These are phyloP conservation scores for Trypanosoma mega DNA, from an alignment of 208 protist species.

Conservation along the genomic window DNA sequence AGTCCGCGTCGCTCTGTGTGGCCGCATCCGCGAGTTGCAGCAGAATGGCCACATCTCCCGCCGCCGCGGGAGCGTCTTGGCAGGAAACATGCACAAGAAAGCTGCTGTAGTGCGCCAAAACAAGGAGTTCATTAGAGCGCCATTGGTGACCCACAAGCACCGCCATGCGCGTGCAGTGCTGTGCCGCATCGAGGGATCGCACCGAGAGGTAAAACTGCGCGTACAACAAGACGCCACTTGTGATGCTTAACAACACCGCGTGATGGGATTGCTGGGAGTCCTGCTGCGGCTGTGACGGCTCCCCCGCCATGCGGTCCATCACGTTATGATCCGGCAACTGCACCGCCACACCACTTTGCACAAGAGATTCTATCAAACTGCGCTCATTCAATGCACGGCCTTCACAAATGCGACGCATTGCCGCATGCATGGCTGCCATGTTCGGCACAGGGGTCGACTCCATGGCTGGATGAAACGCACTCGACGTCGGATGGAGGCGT, in stretches of 20 bases:
- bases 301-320: slow-evolving; percentile 19
- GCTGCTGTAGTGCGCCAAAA: slow-evolving; percentile 71
- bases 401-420: slow-evolving; percentile 30
- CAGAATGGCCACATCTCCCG: slow-evolving; percentile 76
- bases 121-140: slow-evolving; percentile 56
- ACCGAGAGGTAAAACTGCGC: slow-evolving; percentile 69
- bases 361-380: slow-evolving; percentile 17
- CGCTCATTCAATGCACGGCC: slow-evolving; percentile 9
- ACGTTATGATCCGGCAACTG: slow-evolving; percentile 13
- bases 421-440: slow-evolving; percentile 19
- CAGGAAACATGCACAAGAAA: slow-evolving; percentile 57
- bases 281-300: neutral
- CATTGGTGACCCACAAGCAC: slow-evolving; percentile 77
- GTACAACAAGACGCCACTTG: slow-evolving; percentile 79
- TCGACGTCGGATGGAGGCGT: neutral
- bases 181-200: slow-evolving; percentile 47
- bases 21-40: slow-evolving; percentile 54
- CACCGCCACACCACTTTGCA: slow-evolving; percentile 14
- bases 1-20: slow-evolving; percentile 4
- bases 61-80: slow-evolving; percentile 53
- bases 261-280: slow-evolving; percentile 21
- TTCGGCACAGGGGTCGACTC: slow-evolving; percentile 13
- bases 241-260: slow-evolving; percentile 67
- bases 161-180: slow-evolving; percentile 61
- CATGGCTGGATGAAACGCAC: neutral